Evolutionary conservation across 495 filamentous ascomycete genomes (phyloP), one percentile per base, ranked within the genome.

Genomic region (Lasiosphaeriaceae sp.): DNA sequence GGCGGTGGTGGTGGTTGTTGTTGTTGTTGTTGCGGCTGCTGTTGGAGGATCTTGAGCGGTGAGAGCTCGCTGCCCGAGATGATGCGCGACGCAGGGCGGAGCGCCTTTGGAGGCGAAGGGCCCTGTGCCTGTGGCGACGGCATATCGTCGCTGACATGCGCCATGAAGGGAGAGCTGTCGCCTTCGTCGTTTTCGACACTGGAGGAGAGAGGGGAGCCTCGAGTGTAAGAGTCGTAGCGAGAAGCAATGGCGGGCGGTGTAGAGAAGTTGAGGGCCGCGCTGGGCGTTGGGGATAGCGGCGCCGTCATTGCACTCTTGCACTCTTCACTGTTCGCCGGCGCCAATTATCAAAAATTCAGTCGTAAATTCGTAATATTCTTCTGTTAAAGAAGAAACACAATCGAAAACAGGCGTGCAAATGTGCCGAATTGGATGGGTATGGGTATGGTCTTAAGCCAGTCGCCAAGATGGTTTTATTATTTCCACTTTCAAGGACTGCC

Each of bases 41-140:
- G 59, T 59, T 70, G 69, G 29, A 79, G 64, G 26, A 80, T 78
- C 70, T 77, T 79, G 11, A 80, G 71, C 57, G 77, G 77, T 29
- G 77, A 76, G 34, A 79, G 71, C 55, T 75, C 77, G 45, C 56
- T 73, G 57, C 77, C 77, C 41, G 76, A 77, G 22, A 77, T 64
- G 52, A 80, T 71, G 56, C 75, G 68, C 4, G 74, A 78, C 21
- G 72, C 68, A n/a, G 70, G 68, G 11, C 76, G 77, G 39, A 43
- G 39, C 44, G 64, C 59, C 54, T 74, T 78, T 57, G 59, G 62
- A 22, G 75, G 70, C 61, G 69, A 64, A 19, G 57, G 51, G 45
- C 61, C 55, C 56, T 62, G 54, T 19, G 66, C 55, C 56, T 62
- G 54, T 19, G 66, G 59, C 26, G 64, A 61, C 14, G 57, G 31